Evolutionary conservation across 495 filamentous ascomycete species (phyloP).

Genomic region (Physcia stellaris): DNA sequence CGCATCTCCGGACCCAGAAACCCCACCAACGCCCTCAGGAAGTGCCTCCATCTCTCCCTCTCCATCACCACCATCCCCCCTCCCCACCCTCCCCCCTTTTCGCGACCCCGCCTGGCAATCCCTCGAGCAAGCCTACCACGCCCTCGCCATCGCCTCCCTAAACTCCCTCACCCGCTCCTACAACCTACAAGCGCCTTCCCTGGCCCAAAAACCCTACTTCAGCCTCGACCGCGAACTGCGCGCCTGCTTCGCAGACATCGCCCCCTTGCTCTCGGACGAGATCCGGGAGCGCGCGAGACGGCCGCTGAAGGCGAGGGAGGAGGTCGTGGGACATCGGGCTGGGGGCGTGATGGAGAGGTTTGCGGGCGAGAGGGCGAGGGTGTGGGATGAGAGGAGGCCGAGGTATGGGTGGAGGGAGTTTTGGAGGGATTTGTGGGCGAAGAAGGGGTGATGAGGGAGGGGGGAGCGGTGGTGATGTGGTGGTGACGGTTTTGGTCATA

Average conservation of each 20-base stretch:
- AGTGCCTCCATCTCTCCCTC: not conserved
- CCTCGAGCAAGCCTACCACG: slow-evolving; percentile 63
- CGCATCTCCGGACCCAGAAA: not conserved
- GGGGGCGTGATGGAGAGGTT: slow-evolving; percentile 40
- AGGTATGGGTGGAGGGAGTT: slow-evolving; percentile 79
- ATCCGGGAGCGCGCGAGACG: slow-evolving; percentile 55
- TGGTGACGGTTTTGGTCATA: too few relatives aligned
- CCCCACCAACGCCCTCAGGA: not conserved
- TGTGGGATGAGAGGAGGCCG: slow-evolving; percentile 59
- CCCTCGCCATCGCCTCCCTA: slow-evolving; percentile 62
- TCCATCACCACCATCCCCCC: slow-evolving; percentile 7
- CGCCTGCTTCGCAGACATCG: slow-evolving; percentile 73
- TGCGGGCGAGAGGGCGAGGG: slow-evolving; percentile 32
- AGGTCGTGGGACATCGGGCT: slow-evolving; percentile 20
- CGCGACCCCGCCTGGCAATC: slow-evolving; percentile 39
- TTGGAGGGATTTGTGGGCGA: slow-evolving; percentile 67
- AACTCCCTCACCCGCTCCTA: slow-evolving; percentile 77
- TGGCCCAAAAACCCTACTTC: slow-evolving; percentile 91
- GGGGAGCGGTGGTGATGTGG: too few relatives aligned
- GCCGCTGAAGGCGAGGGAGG: slow-evolving; percentile 15
- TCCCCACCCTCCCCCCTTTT: slow-evolving; percentile 27
- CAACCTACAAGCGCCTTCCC: slow-evolving; percentile 83
- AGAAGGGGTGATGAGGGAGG: slow-evolving; percentile 15
- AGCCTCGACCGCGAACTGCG: slow-evolving; percentile 69
- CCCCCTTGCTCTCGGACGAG: slow-evolving; percentile 54